These are phyloP conservation scores for Puccinia triticina DNA, from an alignment of 1,284 basidiomycete genomes.

Conservation along the genomic window DNA sequence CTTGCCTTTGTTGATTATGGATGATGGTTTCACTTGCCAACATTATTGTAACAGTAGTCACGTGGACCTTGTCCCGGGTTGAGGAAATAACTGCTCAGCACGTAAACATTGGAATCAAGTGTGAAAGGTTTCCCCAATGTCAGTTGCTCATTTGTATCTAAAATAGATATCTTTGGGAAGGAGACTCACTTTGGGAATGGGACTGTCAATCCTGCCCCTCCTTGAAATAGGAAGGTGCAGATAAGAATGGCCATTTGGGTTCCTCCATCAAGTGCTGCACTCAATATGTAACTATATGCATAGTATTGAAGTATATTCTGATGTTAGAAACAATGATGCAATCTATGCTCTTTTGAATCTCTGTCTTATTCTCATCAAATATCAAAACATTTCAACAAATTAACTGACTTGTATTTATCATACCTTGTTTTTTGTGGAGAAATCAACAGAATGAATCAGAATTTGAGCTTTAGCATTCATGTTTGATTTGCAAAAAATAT, in stretches of 20 bases:
- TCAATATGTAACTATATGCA: conserved; percentile 43
- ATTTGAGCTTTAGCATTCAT: neutral
- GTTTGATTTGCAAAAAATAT: conserved; percentile 5
- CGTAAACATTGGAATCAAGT: neutral
- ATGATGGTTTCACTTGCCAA: neutral
- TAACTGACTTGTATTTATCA: conserved; percentile 50
- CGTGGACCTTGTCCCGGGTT: conserved; percentile 25
- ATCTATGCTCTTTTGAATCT: neutral
- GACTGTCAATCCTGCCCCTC: conserved; percentile 35
- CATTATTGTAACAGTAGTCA: conserved; percentile 40
- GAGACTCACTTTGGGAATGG: conserved; percentile 38
- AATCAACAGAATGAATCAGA: neutral
- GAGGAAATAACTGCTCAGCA: conserved; percentile 35
- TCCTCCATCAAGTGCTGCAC: conserved; percentile 51
- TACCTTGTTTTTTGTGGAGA: conserved; percentile 27
- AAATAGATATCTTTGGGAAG: neutral
- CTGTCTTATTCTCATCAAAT: neutral
- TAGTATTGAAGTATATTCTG: neutral
- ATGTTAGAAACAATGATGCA: neutral
- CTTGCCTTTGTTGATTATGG: too few relatives aligned
- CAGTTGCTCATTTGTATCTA: neutral
- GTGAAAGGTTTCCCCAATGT: neutral
- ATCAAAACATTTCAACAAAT: neutral
- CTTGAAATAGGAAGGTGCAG: conserved; percentile 47
- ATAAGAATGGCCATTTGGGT: conserved; percentile 45